phyloP scores from a whole-genome alignment of 257 asterid genomes.

The Anisodus acutangulus region DNA sequence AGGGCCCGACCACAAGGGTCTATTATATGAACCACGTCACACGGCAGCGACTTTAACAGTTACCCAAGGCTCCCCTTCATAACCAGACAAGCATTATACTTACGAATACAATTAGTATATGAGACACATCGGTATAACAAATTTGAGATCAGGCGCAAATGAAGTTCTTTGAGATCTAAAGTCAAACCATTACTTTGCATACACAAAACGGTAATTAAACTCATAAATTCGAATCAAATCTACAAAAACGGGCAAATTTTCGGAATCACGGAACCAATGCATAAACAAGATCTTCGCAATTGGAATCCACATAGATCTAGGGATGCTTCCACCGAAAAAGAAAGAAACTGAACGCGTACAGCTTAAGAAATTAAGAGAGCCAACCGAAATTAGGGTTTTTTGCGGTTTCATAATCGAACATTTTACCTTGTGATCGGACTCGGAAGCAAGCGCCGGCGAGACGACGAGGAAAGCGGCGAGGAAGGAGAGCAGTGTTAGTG shows the following conservation, averaged over 20 bases:
- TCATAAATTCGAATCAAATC: not conserved
- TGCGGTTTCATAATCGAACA: not conserved
- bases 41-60: no score
- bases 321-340: not conserved
- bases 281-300: constrained; percentile 8
- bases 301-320: constrained; percentile 16
- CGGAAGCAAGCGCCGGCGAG: constrained; percentile 39
- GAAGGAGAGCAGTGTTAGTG: constrained; percentile 18
- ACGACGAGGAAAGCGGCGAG: constrained; percentile 28
- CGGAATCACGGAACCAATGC: constrained; percentile 22
- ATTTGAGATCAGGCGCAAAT: not conserved
- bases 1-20: no score
- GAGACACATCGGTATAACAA: not conserved
- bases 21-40: no score
- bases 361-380: not conserved
- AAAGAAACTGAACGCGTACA: not conserved
- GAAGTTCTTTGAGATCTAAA: not conserved
- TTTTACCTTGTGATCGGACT: constrained; percentile 41
- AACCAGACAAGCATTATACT: not conserved
- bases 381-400: constrained; percentile 13
- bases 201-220: not conserved
- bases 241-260: not conserved
- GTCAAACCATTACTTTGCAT: not conserved
- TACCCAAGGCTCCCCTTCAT: no score
- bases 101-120: not conserved